Base-by-base conservation (phyloP, 2,329 filamentous ascomycete genomes). In the Xylariaceae sp. region DNA sequence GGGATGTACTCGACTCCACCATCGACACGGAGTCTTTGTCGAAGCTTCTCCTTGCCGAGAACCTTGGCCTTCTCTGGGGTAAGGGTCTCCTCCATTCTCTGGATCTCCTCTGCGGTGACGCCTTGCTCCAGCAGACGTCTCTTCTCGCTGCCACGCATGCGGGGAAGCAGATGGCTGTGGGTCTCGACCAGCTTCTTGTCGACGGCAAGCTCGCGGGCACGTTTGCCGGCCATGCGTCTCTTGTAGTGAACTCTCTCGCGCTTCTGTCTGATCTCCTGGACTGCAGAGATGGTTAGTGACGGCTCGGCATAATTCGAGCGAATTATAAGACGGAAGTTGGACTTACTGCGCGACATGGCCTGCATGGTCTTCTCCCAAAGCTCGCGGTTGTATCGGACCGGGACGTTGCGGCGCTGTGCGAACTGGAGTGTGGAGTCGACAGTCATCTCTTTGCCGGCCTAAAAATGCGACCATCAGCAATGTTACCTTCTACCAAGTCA, bases 401-500 rank as follows among this genome's bases (percentile, higher is more conserved):
- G 94, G 31, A 95, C 84, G 79, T 99, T 97, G 78, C 94, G 89
- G 69, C 90, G 88, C 62, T 90, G 89, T 57, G 90, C 88, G 75
- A 97, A 96, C 68, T 90, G 88, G 55, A 99, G 86, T 31, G 93
- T 96, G 66, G 84, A 88, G 80, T 99, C 94, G 73, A 97, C 92
- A 51, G 89, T 89, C 90, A 96, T 84, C 69, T 76, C 73, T 70
- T 86, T 65, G 52, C 90, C 90, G 52, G 88, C 87, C 34, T 38
- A 38, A 13, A 38, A 5, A 45, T 28, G 11, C 42, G 31, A 16
- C n/a, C 11, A 45, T 28, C 31, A 28, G 14, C 42, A 31, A 45
- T 28, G 22, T 28, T 28, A 28, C 22, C 22, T 4, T n/a, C 22
- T 4, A 7, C 22, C 22, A 28, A 28, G 22, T 4, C 22, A 28